These are phyloP conservation scores for Paradendryphiella salina DNA, from an alignment of 2,329 filamentous ascomycete species.

Conservation along the genomic window DNA sequence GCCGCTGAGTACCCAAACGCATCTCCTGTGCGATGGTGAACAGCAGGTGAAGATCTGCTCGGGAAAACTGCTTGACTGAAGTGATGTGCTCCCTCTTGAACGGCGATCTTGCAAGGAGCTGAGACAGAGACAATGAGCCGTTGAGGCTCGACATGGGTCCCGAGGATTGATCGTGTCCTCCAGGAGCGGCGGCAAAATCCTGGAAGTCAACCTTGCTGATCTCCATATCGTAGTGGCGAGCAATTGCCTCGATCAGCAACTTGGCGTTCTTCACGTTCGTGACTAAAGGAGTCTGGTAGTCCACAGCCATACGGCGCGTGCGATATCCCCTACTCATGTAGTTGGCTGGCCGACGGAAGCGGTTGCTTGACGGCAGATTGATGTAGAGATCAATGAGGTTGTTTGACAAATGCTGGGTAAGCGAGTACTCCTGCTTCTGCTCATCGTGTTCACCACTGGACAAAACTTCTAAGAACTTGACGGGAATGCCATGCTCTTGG, in stretches of 20 bases:
- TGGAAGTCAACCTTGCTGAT: conserved; percentile 86
- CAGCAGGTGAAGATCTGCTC: conserved; percentile 84
- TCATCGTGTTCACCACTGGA: conserved; percentile 64
- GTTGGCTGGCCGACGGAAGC: conserved; percentile 92
- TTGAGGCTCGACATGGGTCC: conserved; percentile 59
- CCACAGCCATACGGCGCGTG: conserved; percentile 95
- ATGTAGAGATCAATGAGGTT: conserved; percentile 99
- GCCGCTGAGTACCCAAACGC: conserved; percentile 89
- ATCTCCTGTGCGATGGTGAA: conserved; percentile 98
- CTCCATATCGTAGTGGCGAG: conserved; percentile 82
- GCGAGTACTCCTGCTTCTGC: conserved; percentile 92
- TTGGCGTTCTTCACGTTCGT: conserved; percentile 99
- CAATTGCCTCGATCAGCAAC: conserved; percentile 91
- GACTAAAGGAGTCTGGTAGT: conserved; percentile 94
- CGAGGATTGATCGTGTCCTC: conserved; percentile 34
- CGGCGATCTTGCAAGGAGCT: conserved; percentile 75
- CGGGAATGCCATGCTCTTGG: conserved; percentile 85
- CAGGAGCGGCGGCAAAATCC: conserved; percentile 63
- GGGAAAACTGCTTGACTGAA: conserved; percentile 87
- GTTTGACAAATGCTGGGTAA: conserved; percentile 94
- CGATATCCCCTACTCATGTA: conserved; percentile 99
- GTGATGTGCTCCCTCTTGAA: conserved; percentile 91
- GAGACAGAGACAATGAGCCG: conserved; percentile 61
- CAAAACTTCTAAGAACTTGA: conserved; percentile 91
- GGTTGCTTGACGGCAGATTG: conserved; percentile 98